A percentile compares a stretch with the other conserved stretches of the same genome.
Conservation (phyloP, 148 eudicot species). For the Vaccinium darrowii region DNA sequence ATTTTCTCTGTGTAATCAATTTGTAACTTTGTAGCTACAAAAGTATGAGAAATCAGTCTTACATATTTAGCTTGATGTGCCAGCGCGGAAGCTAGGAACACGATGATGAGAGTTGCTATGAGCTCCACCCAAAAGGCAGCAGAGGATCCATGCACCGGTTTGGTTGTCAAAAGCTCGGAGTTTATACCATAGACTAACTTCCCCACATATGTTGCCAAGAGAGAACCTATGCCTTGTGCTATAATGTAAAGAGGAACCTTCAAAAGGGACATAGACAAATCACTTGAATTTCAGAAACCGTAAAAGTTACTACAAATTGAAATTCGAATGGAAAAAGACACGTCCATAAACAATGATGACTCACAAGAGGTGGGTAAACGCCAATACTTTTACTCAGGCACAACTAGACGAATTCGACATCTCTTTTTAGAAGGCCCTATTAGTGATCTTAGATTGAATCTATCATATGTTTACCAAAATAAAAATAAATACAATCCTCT, state of each 20-base stretch:
- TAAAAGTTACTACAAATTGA: not conserved
- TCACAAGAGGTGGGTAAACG: not conserved
- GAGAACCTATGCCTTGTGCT: constrained; percentile 72
- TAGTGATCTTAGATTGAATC: too few species aligned
- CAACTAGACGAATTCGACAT: not conserved
- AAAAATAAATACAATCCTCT: too few species aligned
- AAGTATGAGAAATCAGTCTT: constrained; percentile 22
- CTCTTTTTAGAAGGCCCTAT: not conserved
- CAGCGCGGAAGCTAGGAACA: constrained; percentile 63
- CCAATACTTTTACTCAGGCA: not conserved
- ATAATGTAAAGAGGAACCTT: constrained; percentile 77
- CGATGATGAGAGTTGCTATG: constrained; percentile 65
- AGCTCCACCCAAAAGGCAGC: constrained; percentile 80
- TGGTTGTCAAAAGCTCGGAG: constrained; percentile 53
- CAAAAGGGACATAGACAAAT: constrained; percentile 3
- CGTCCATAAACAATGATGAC: too few species aligned
- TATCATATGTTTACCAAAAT: too few species aligned
- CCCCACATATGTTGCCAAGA: constrained; percentile 59
- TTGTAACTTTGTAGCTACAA: not conserved
- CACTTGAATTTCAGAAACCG: too few species aligned
- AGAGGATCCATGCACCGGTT: constrained; percentile 43
- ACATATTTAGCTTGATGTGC: constrained; percentile 58
- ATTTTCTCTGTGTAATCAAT: not conserved
- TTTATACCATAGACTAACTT: constrained; percentile 51
- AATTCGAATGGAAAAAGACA: not conserved